phyloP scores from a whole-genome alignment of 129 eudicot species.

The Flaveria brownii region DNA sequence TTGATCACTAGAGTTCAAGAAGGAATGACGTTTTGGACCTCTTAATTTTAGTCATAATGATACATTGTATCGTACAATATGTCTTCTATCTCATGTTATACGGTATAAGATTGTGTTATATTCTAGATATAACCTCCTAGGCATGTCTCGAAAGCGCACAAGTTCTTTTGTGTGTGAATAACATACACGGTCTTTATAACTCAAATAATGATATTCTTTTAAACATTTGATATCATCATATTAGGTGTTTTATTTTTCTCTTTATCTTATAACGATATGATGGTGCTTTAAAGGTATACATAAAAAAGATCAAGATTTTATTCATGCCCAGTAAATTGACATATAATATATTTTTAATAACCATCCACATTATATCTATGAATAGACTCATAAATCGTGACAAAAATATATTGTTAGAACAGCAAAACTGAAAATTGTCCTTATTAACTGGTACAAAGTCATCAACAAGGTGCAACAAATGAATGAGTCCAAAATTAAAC shows the following conservation, averaged over 20 bases:
- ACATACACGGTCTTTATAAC: too few relatives aligned
- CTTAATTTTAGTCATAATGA: too few relatives aligned
- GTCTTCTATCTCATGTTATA: too few relatives aligned
- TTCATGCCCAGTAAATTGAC: background rate
- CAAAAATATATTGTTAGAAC: constrained; percentile 13
- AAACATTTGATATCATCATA: background rate
- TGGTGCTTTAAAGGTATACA: background rate
- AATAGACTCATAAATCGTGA: background rate
- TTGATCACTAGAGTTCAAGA: too few relatives aligned
- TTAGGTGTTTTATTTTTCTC: background rate
- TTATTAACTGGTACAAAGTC: constrained; percentile 17
- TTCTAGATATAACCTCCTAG: too few relatives aligned
- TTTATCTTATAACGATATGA: background rate
- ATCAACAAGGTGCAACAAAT: constrained; percentile 21
- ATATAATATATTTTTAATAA: background rate
- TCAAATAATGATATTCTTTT: too few relatives aligned
- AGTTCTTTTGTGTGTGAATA: too few relatives aligned
- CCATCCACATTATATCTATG: background rate
- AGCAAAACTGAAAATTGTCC: constrained; percentile 2
- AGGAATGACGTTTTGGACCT: too few relatives aligned
- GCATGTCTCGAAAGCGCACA: too few relatives aligned
- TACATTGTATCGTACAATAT: too few relatives aligned
- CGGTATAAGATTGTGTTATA: too few relatives aligned
- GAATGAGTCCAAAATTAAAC: constrained; percentile 7
- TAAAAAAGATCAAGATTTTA: background rate